Evolutionary conservation across 75 land plant species (phyloP).

Genomic region (Pseudotsuga menziesii): DNA sequence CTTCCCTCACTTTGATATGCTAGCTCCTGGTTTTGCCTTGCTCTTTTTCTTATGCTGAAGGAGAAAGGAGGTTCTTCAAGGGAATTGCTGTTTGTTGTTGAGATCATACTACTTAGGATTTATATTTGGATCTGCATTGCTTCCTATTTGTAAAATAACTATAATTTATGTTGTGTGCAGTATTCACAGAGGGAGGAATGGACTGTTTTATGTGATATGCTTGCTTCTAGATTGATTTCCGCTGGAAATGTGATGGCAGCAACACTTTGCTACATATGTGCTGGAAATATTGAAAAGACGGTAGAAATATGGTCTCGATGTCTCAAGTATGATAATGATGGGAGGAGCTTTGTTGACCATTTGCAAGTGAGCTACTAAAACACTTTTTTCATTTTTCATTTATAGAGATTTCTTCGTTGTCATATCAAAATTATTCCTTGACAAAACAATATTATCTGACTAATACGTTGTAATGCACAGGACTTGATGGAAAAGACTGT

Average conservation of each 20-base stretch:
- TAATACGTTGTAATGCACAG: constrained; percentile 24
- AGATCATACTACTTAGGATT: not conserved
- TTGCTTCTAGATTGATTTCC: constrained; percentile 72
- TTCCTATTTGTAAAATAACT: constrained; percentile 1
- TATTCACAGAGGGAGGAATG: constrained; percentile 87
- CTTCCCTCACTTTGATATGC: not conserved
- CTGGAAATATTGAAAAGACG: constrained; percentile 91
- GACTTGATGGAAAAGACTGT: constrained; percentile 96
- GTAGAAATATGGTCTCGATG: constrained; percentile 82
- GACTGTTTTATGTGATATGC: constrained; percentile 77
- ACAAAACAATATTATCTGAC: not conserved
- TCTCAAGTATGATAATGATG: constrained; percentile 36
- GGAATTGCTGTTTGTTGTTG: not conserved
- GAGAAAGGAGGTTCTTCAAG: not conserved
- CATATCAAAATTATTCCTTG: not conserved
- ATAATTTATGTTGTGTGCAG: constrained; percentile 28
- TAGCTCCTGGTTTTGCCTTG: not conserved
- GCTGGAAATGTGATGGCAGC: constrained; percentile 77
- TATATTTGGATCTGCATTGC: not conserved
- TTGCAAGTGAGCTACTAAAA: constrained; percentile 52
- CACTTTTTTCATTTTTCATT: not conserved
- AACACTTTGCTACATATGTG: constrained; percentile 90
- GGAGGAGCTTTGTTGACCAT: constrained; percentile 63
- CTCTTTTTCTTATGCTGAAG: not conserved
- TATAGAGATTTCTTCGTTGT: not conserved